Evolutionary conservation across 78 protist genomes (phyloP).

Genomic region (Dictyostelium intermedium): DNA sequence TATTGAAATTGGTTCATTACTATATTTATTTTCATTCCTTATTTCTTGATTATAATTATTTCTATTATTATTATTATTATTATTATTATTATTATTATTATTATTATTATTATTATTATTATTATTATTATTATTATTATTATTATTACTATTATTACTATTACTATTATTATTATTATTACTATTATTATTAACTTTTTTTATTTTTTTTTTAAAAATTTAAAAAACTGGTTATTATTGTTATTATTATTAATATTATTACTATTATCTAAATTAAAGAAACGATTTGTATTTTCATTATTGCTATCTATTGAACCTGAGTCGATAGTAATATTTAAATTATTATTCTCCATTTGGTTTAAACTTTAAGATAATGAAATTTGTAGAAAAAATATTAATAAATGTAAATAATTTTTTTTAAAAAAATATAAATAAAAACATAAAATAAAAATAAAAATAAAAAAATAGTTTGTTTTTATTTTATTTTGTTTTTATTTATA

Average conservation of each 20-base stretch:
- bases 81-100: conserved; percentile 17
- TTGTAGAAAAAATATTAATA: no score
- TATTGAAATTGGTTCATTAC: neutral
- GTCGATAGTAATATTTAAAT: neutral
- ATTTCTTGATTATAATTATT: neutral
- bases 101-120: conserved; percentile 13
- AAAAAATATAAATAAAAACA: no score
- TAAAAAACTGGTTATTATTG: no score
- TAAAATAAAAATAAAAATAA: no score
- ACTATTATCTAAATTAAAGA: no score
- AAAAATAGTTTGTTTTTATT: neutral
- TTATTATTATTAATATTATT: no score
- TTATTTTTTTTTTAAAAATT: no score
- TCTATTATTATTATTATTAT: neutral
- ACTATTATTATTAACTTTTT: no score
- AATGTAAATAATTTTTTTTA: no score
- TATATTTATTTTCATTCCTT: neutral
- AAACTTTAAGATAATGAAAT: neutral
- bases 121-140: neutral
- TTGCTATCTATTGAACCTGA: neutral
- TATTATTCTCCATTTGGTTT: neutral
- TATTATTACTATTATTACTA: conserved; percentile 2
- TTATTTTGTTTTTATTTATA: no score
- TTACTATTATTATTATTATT: neutral
- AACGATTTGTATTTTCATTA: neutral